A percentile compares a stretch with the other conserved stretches of the same genome.
Evolutionary conservation across 73 alveolate genomes (phyloP).

Genomic region (Paramecium sexaurelia): DNA sequence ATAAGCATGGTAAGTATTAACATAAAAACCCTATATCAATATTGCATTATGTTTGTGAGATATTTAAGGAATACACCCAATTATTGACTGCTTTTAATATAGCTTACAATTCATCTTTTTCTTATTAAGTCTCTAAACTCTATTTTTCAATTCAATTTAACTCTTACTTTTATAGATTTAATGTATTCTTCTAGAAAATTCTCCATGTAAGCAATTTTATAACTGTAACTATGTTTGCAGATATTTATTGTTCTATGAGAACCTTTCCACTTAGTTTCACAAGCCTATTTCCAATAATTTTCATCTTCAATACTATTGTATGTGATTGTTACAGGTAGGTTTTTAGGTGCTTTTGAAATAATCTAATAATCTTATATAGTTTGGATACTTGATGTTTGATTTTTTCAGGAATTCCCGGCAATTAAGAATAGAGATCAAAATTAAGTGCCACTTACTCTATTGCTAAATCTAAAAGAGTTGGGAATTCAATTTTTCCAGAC

Average conservation of each 20-base stretch:
- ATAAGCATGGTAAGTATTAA: conserved; percentile 75
- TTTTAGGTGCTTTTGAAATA: conserved; percentile 69
- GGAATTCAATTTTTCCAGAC: conserved; percentile 55
- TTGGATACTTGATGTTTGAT: conserved; percentile 43
- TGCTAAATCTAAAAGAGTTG: conserved; percentile 70
- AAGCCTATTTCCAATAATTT: conserved; percentile 79
- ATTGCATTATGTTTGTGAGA: conserved; percentile 79
- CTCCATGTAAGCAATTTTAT: conserved; percentile 83
- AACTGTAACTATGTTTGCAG: conserved; percentile 82
- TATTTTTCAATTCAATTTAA: background rate
- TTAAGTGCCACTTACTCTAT: conserved; percentile 82
- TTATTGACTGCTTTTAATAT: conserved; percentile 78
- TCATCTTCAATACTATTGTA: conserved; percentile 80
- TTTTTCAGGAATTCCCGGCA: conserved; percentile 78
- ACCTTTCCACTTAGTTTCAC: conserved; percentile 74
- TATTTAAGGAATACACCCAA: conserved; percentile 77
- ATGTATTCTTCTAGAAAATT: conserved; percentile 77
- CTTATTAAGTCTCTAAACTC: conserved; percentile 14
- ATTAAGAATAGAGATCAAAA: conserved; percentile 77
- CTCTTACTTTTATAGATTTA: conserved; percentile 67
- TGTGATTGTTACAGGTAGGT: conserved; percentile 75
- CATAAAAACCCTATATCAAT: conserved; percentile 82
- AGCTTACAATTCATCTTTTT: conserved; percentile 70
- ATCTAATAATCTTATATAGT: conserved; percentile 55
- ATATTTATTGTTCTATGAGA: conserved; percentile 68